Evolutionary conservation across 2,329 filamentous ascomycete species (phyloP).

Genomic region (Aspergillus amoenus): DNA sequence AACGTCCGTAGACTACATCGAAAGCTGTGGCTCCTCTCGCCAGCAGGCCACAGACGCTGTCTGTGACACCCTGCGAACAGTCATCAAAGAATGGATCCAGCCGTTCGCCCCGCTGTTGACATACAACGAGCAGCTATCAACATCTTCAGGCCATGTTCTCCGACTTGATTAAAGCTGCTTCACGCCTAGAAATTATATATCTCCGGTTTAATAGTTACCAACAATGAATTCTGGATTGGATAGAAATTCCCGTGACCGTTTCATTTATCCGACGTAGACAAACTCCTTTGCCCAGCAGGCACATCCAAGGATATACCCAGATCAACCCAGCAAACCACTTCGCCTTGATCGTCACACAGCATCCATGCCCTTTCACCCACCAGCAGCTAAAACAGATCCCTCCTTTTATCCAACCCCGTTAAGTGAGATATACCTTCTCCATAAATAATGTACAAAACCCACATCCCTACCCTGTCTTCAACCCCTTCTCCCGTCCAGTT

Average conservation of each 20-base stretch:
- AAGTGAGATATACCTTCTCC: not conserved
- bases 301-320: not conserved
- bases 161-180: constrained; percentile 16
- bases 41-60: constrained; percentile 37
- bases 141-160: constrained; percentile 39
- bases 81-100: constrained; percentile 40
- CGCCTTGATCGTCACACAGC: constrained; percentile 3
- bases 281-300: not conserved
- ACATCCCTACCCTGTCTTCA: not conserved
- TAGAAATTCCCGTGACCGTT: not conserved
- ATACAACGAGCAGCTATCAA: constrained; percentile 33
- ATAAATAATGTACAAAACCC: not conserved
- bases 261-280: not conserved
- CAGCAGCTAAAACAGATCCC: not conserved
- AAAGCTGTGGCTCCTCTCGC: constrained; percentile 38
- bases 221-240: not conserved
- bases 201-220: not conserved
- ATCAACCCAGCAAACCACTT: constrained; percentile 9
- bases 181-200: not conserved
- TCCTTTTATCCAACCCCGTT: not conserved
- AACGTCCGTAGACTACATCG: constrained; percentile 40
- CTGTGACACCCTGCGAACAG: constrained; percentile 37
- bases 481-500: not conserved
- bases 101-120: constrained; percentile 41
- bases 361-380: not conserved